Evolutionary conservation across 192 early-diverging fungal genomes (phyloP).

Genomic region (Blastocladiella britannica): DNA sequence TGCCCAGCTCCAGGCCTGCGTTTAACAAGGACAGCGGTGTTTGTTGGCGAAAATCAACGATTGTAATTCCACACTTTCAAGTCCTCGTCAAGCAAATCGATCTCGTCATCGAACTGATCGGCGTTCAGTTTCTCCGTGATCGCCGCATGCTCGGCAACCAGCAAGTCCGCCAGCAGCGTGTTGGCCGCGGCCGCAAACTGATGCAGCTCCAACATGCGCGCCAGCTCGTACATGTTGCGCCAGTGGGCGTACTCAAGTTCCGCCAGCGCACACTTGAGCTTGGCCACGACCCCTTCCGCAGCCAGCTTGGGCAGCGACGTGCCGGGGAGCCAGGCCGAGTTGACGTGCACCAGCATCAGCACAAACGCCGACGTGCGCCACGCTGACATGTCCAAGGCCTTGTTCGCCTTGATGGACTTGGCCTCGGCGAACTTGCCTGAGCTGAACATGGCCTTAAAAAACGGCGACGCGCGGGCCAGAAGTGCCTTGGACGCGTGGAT

Average conservation of each 20-base stretch:
- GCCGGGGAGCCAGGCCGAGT: background rate
- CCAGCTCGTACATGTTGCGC: background rate
- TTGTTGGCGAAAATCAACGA: too few species aligned
- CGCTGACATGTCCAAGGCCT: background rate
- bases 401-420: background rate
- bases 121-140: background rate
- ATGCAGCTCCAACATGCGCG: background rate
- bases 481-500: background rate
- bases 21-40: too few species aligned
- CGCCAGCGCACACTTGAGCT: background rate
- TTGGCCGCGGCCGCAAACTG: background rate
- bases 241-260: background rate
- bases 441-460: background rate
- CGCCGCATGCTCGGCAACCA: background rate
- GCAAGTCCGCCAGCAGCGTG: background rate
- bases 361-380: background rate
- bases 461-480: background rate
- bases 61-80: too few species aligned
- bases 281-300: background rate
- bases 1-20: too few species aligned
- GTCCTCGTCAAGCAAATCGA: background rate
- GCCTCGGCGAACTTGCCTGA: background rate
- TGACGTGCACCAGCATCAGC: background rate
- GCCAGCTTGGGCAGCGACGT: background rate
- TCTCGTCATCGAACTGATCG: background rate